Conservation (phyloP, 306 rosid species). For the Gleditsia sinensis region DNA sequence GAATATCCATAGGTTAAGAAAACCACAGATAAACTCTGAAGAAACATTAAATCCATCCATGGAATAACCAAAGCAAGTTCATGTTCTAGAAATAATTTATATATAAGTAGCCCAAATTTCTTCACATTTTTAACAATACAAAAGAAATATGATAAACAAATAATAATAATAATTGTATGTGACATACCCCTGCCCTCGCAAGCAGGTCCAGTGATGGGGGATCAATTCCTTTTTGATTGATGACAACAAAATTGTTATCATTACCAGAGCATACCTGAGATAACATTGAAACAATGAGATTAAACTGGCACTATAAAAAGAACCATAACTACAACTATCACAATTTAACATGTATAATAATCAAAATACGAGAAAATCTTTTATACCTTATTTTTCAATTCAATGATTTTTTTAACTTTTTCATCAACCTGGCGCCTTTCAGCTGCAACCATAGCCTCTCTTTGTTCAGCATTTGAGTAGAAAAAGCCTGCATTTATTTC, state of each 20-base stretch:
- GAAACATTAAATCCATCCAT: neutral
- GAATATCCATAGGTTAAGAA: neutral
- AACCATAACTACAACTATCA: neutral
- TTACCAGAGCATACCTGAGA: slow-evolving; percentile 78
- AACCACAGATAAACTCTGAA: neutral
- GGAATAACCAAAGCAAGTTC: neutral
- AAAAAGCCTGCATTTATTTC: slow-evolving; percentile 96
- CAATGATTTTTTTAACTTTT: slow-evolving; percentile 82
- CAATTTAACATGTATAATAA: neutral
- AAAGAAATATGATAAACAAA: neutral
- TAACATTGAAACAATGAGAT: neutral
- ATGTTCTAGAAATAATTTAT: neutral
- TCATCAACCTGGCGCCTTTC: slow-evolving; percentile 95
- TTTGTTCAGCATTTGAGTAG: slow-evolving; percentile 98
- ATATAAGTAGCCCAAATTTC: neutral
- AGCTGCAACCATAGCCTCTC: slow-evolving; percentile 94
- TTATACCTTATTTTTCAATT: slow-evolving; percentile 79
- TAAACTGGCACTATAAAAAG: neutral
- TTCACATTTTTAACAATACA: neutral
- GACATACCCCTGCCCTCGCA: slow-evolving; percentile 95
- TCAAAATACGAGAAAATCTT: neutral
- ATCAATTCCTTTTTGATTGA: slow-evolving; percentile 97
- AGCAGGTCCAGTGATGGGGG: slow-evolving; percentile 96
- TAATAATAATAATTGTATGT: neutral
- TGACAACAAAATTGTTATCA: slow-evolving; percentile 77